phyloP scores from a whole-genome alignment of 1,139 yeast genomes.

The Yamadazyma friedrichii region DNA sequence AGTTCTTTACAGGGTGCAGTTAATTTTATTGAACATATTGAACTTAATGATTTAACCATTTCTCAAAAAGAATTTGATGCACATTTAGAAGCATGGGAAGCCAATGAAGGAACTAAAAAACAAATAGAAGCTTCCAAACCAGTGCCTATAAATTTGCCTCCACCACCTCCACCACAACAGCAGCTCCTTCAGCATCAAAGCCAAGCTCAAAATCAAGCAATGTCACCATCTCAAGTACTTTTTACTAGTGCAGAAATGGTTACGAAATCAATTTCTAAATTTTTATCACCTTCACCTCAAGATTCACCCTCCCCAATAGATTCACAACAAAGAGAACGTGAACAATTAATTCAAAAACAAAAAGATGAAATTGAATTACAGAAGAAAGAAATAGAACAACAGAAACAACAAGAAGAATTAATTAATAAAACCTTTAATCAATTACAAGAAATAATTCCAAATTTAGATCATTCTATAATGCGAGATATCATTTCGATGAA shows the following conservation, averaged over 20 bases:
- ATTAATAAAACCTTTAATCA: slow-evolving; percentile 35
- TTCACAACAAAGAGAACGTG: slow-evolving; percentile 6
- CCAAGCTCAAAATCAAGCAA: slow-evolving; percentile 14
- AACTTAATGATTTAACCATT: slow-evolving; percentile 59
- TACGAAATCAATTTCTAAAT: slow-evolving; percentile 46
- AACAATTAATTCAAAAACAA: slow-evolving; percentile 4
- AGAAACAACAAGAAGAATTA: slow-evolving; percentile 12
- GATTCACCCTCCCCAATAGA: slow-evolving; percentile 10
- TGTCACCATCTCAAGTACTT: slow-evolving; percentile 50
- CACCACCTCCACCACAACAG: slow-evolving; percentile 16
- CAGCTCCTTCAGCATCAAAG: background rate
- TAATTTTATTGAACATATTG: slow-evolving; percentile 65
- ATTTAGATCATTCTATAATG: slow-evolving; percentile 63
- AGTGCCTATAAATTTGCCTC: slow-evolving; percentile 21
- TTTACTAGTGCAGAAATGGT: slow-evolving; percentile 54
- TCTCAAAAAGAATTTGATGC: slow-evolving; percentile 53
- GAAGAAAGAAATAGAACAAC: slow-evolving; percentile 3
- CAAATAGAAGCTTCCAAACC: slow-evolving; percentile 19
- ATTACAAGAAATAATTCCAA: slow-evolving; percentile 73
- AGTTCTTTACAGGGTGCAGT: slow-evolving; percentile 88
- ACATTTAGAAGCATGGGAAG: slow-evolving; percentile 51
- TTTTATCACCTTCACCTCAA: slow-evolving; percentile 45
- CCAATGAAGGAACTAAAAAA: slow-evolving; percentile 25
- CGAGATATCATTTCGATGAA: slow-evolving; percentile 70
- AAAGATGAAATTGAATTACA: slow-evolving; percentile 6